Conservation (phyloP, 768 basidiomycete genomes). For the Calocybe cyanea region DNA sequence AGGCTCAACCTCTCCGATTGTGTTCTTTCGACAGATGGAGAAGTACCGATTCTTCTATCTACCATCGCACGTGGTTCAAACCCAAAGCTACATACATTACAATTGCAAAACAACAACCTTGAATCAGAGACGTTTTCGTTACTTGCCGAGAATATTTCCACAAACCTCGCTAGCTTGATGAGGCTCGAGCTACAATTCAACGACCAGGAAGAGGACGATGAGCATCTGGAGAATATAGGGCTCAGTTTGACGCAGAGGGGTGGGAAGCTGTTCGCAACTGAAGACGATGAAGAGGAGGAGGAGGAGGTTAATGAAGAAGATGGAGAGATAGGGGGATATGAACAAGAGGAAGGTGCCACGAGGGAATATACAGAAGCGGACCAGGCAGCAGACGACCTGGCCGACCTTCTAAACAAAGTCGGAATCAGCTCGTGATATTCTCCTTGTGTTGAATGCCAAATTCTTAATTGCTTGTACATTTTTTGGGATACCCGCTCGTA, state of each 20-base stretch:
- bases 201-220: slow-evolving; percentile 77
- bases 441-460: background rate
- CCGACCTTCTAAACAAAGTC: slow-evolving; percentile 65
- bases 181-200: slow-evolving; percentile 88
- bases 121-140: slow-evolving; percentile 64
- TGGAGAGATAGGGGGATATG: slow-evolving; percentile 35
- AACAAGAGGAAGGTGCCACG: slow-evolving; percentile 20
- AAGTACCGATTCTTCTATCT: slow-evolving; percentile 61
- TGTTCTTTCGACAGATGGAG: slow-evolving; percentile 78
- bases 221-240: slow-evolving; percentile 50
- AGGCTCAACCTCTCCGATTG: slow-evolving; percentile 93
- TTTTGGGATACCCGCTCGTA: background rate
- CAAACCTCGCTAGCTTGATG: slow-evolving; percentile 55
- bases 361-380: slow-evolving; percentile 21
- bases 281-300: slow-evolving; percentile 82
- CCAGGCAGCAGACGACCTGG: slow-evolving; percentile 51
- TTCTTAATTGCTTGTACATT: too few relatives aligned
- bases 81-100: slow-evolving; percentile 67
- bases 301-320: slow-evolving; percentile 52
- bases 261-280: slow-evolving; percentile 61
- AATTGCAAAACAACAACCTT: slow-evolving; percentile 91
- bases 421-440: slow-evolving; percentile 28
- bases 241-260: slow-evolving; percentile 58
- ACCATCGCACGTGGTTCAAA: slow-evolving; percentile 68
- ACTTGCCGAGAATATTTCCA: slow-evolving; percentile 62